phyloP scores from a whole-genome alignment of 805 yeast species.

The Candida ponderosae region DNA sequence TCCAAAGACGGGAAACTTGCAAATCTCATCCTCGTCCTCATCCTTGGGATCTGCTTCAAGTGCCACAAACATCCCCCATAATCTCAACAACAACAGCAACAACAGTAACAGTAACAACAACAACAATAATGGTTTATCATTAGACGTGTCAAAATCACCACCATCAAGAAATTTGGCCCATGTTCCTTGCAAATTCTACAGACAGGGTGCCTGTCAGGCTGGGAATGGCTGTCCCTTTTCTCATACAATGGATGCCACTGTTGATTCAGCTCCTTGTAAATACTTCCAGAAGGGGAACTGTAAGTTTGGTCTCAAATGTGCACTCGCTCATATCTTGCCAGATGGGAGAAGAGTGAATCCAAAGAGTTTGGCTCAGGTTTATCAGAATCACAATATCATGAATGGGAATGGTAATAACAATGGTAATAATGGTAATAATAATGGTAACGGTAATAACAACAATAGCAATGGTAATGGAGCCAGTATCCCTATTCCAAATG shows the following conservation, averaged over 20 bases:
- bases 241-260: conserved; percentile 49
- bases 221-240: conserved; percentile 89
- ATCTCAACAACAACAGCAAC: no score
- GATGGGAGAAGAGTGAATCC: conserved; percentile 80
- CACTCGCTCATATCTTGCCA: conserved; percentile 83
- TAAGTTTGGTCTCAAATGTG: conserved; percentile 91
- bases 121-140: neutral
- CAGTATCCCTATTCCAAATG: conserved; percentile 1
- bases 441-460: neutral
- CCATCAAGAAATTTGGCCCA: conserved; percentile 51
- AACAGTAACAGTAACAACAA: neutral
- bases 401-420: conserved; percentile 2
- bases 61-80: no score
- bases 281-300: conserved; percentile 96
- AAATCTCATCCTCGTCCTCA: no score
- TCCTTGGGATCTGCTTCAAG: no score
- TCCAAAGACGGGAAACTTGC: no score
- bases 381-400: conserved; percentile 12
- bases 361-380: conserved; percentile 26
- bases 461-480: conserved; percentile 1
- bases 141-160: neutral
- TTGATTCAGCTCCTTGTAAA: conserved; percentile 67
- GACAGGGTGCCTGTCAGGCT: conserved; percentile 93
- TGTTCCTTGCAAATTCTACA: conserved; percentile 92
- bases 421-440: neutral